Percentiles rank a stretch among this genome's conserved stretches.
phyloP scores from a whole-genome alignment of 202 grass and related monocot genomes.

The Dendrocalamus latiflorus region DNA sequence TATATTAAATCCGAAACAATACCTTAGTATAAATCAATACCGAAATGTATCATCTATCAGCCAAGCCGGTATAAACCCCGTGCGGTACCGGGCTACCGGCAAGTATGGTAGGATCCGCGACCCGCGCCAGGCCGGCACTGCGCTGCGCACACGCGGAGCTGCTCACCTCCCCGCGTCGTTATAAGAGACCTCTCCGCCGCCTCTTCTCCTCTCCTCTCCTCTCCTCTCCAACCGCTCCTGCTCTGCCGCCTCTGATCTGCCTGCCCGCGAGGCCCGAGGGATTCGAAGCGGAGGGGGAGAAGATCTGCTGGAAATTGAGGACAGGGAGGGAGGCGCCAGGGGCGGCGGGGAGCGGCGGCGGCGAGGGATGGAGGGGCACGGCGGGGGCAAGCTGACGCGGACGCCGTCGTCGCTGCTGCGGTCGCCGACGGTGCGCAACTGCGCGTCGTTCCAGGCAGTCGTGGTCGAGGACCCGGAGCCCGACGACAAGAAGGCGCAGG shows the following conservation, averaged over 20 bases:
- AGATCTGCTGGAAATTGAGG: constrained; percentile 39
- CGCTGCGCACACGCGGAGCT: constrained; percentile 28
- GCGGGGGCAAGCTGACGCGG: constrained; percentile 57
- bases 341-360: background rate
- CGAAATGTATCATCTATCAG: too few relatives aligned
- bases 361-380: constrained; percentile 54
- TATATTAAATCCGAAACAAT: too few relatives aligned
- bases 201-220: constrained; percentile 24
- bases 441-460: constrained; percentile 70
- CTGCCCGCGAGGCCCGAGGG: background rate
- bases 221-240: constrained; percentile 24
- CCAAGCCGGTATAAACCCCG: too few relatives aligned
- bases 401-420: constrained; percentile 87
- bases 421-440: constrained; percentile 72
- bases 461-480: constrained; percentile 60
- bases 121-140: constrained; percentile 2
- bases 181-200: constrained; percentile 28
- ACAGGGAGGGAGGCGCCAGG: constrained; percentile 11
- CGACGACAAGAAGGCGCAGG: constrained; percentile 49
- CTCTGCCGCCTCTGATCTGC: constrained; percentile 29
- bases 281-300: background rate
- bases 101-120: background rate
- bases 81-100: too few relatives aligned
- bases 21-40: too few relatives aligned
- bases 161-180: constrained; percentile 43